phyloP scores from a whole-genome alignment of 495 filamentous ascomycete genomes.

The Podospora bellae-mahoneyi region DNA sequence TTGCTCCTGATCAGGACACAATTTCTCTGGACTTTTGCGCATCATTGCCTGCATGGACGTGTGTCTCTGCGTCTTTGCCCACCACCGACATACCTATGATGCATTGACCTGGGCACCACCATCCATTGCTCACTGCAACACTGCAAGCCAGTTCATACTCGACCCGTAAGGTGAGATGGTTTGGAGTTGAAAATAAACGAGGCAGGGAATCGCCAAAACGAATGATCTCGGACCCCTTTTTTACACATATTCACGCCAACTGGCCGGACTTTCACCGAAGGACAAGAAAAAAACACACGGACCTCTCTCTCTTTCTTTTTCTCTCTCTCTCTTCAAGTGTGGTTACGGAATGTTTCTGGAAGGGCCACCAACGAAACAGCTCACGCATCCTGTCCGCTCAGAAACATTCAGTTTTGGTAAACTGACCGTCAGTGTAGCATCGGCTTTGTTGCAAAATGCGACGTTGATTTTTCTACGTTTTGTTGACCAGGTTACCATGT shows the following conservation, averaged over 20 bases:
- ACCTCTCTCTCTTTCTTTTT: neutral
- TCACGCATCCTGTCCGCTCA: neutral
- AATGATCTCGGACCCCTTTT: neutral
- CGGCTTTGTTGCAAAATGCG: neutral
- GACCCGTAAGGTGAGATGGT: neutral
- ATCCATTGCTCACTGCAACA: neutral
- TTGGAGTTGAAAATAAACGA: neutral
- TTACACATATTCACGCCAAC: neutral
- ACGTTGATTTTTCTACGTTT: neutral
- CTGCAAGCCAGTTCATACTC: neutral
- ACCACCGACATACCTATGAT: neutral
- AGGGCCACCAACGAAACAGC: neutral
- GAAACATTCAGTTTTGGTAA: neutral
- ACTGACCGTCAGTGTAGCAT: neutral
- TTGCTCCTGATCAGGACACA: neutral
- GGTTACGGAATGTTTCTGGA: neutral
- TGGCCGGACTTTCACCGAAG: neutral
- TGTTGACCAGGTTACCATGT: neutral
- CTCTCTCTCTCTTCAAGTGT: neutral
- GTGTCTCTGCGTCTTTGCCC: neutral
- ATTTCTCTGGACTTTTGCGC: neutral
- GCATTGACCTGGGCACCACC: neutral
- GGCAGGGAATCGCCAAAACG: neutral
- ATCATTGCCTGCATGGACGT: neutral
- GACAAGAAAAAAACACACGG: neutral